Evolutionary conservation across 177 flowering plant genomes (phyloP), one percentile per base, ranked within the genome.

Genomic region (Vitis hybrid): DNA sequence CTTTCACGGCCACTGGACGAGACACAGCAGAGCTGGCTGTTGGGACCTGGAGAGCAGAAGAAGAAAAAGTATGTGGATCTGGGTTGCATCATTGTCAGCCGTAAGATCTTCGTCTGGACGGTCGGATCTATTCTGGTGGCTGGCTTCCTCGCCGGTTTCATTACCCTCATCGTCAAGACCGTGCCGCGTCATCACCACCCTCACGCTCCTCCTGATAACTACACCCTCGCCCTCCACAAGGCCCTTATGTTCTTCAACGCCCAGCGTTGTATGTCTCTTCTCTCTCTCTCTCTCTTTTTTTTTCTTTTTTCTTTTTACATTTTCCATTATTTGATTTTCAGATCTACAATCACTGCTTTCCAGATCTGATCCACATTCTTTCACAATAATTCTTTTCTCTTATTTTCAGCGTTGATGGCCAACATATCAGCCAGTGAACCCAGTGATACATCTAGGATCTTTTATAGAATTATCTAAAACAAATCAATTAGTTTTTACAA

Each of bases 61-160:
- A 92, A 92, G 91, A 92, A 92, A 88, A 91, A 85, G 81, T 91
- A 93, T 63, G 98, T 91, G 3, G 98, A 93, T 82, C 90, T 93
- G 3, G 98, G 98, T 0, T 93, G 97, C 72, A 83, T 93, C 77
- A 86, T 93, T 67, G 94, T 93, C 72, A 88, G 91, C 80, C 87
- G 97, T 56, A 86, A 91, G 85, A 79, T 93, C 81, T 93, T 93
- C 68, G 72, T 86, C 2, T 91, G 96, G 96, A 91, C 96, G 1
- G 87, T 91, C n/a, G 97, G 94, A 0, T 72, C 89, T 0, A 48
- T 92, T 11, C 79, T 91, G 30, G 89, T 74, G 34, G 74, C 86
- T 30, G 97, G 78, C 10, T 57, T 91, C 7, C 61, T 92, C 0
- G 90, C 88, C 52, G 97, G 96, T 0, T 67, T 92, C 49, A 76